Evolutionary conservation across 805 yeast genomes (phyloP).

Genomic region (Saccharomycopsis sp.): DNA sequence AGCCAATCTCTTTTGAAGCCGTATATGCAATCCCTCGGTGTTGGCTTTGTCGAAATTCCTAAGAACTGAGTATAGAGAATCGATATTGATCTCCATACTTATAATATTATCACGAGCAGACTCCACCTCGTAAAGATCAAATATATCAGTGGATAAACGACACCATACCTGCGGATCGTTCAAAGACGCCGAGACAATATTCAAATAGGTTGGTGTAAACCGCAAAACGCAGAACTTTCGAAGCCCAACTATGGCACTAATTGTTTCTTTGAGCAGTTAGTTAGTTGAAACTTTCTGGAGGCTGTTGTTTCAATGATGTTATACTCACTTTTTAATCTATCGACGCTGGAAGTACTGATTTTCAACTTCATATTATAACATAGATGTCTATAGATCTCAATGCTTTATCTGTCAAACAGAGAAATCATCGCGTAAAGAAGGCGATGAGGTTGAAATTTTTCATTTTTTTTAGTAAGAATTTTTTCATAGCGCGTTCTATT

Average conservation of each 20-base stretch:
- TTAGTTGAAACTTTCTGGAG: neutral
- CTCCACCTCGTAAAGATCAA: constrained; percentile 44
- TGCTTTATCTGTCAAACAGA: neutral
- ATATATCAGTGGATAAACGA: constrained; percentile 40
- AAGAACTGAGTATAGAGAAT: constrained; percentile 51
- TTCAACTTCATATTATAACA: constrained; percentile 28
- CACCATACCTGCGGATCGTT: constrained; percentile 69
- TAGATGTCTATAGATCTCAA: neutral
- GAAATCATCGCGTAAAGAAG: neutral
- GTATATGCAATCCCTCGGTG: constrained; percentile 43
- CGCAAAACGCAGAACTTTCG: constrained; percentile 52
- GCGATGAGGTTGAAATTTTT: neutral
- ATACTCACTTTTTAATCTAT: constrained; percentile 27
- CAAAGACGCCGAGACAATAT: constrained; percentile 44
- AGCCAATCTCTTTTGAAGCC: constrained; percentile 37
- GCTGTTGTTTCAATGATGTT: neutral
- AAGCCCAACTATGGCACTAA: constrained; percentile 43
- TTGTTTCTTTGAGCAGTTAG: constrained; percentile 29
- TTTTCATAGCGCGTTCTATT: too few relatives aligned
- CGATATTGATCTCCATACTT: constrained; percentile 56
- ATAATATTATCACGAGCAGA: constrained; percentile 49
- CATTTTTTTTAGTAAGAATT: too few relatives aligned
- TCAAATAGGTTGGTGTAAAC: constrained; percentile 44
- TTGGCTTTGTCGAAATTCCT: constrained; percentile 49
- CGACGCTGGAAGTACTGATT: constrained; percentile 26